Conservation (phyloP, 148 eudicot genomes). For the Spergularia marina region DNA sequence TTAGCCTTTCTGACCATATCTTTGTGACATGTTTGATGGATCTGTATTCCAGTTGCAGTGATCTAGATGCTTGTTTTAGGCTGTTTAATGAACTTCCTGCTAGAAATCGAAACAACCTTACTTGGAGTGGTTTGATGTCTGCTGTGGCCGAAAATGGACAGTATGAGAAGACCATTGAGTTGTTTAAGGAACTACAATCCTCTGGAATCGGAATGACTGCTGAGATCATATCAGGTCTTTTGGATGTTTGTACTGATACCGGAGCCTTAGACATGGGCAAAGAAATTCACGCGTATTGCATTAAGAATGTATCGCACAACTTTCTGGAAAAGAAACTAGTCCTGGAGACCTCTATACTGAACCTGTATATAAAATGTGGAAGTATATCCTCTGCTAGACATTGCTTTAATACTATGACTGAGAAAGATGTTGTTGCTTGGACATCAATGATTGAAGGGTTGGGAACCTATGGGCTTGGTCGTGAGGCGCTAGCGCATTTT, state of each 20-base stretch:
- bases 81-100: conserved; percentile 39
- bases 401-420: conserved; percentile 30
- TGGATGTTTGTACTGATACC: conserved; percentile 37
- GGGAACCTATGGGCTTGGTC: conserved; percentile 42
- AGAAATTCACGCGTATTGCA: conserved; percentile 42
- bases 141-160: conserved; percentile 35
- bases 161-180: conserved; percentile 29
- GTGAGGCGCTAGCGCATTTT: conserved; percentile 31
- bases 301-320: conserved; percentile 24
- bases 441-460: conserved; percentile 45
- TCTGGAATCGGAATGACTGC: conserved; percentile 19
- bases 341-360: conserved; percentile 27
- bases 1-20: conserved; percentile 40
- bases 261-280: conserved; percentile 51
- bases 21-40: conserved; percentile 42
- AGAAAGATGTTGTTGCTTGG: conserved; percentile 46
- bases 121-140: conserved; percentile 44
- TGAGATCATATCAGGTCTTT: conserved; percentile 33
- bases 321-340: conserved; percentile 17
- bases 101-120: conserved; percentile 17
- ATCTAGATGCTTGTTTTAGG: conserved; percentile 35
- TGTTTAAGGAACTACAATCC: conserved; percentile 33
- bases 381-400: conserved; percentile 32
- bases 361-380: conserved; percentile 47
- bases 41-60: conserved; percentile 45